Base-by-base conservation (phyloP, 2,329 filamentous ascomycete genomes). In the Pseudogymnoascus verrucosus region DNA sequence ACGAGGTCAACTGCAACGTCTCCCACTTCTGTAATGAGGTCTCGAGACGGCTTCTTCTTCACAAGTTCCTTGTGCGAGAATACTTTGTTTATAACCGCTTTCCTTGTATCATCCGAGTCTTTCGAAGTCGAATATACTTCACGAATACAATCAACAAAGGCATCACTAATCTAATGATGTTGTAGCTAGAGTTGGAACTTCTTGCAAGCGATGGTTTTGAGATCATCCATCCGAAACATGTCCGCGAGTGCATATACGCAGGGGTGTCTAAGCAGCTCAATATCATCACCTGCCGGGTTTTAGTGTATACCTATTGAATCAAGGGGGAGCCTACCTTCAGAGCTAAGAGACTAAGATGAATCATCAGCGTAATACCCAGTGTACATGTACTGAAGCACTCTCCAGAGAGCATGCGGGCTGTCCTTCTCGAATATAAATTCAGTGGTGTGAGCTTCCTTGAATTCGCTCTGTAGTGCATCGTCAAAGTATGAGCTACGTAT, bases 351-450 rank as follows among this genome's bases (percentile, higher is more conserved):
- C 37, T 67, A 34, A 63, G 40, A 62, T 1, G 63, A 37, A 62
- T 68, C 63, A 63, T 65, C 57, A 65, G 64, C 44, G 21, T 69
- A 69, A 62, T 68, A 51, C 47, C 62, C 65, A 47, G 63, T 68
- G 60, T 69, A 67, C 14, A 69, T 68, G 51, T 67, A 69, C 2
- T 64, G 42, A 64, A 68, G 62, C n/a, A 67, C 62, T 63, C 60
- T 61, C 65, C 61, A 69, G 37, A 68, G 60, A 51, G 67, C 64
- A 62, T 68, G 64, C 42, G 60, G 64, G 60, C 63, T 67, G 16
- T 67, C 63, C 59, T 69, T 65, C 21, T 68, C 59, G 39, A 66
- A 69, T 14, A 8, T 62, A 31, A 69, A 60, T 37, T 66, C 42
- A 63, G 4, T 63, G 63, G 64, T 65, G 62, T 65, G 34, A 63